These are phyloP conservation scores for Onygena corvina DNA, from an alignment of 2,329 filamentous ascomycete genomes.

Conservation along the genomic window DNA sequence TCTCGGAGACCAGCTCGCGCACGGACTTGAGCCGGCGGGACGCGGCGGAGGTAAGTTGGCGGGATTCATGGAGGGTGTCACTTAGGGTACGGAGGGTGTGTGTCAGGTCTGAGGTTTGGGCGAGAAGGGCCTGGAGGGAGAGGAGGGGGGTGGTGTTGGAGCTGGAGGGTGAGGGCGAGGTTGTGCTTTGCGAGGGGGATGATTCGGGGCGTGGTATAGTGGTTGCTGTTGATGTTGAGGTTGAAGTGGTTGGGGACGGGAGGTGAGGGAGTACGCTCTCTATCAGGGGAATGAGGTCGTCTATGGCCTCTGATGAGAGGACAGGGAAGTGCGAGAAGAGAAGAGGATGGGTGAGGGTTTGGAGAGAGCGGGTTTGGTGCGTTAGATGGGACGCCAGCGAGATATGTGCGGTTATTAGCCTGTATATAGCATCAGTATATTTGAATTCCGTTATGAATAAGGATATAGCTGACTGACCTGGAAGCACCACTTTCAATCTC, in stretches of 20 bases:
- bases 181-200: conserved; percentile 19
- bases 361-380: conserved; percentile 48
- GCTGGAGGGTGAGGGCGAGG: conserved; percentile 8
- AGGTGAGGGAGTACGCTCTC: conserved; percentile 42
- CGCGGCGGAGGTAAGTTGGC: conserved; percentile 74
- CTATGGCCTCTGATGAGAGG: conserved; percentile 42
- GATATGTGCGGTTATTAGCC: conserved; percentile 47
- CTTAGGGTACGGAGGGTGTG: conserved; percentile 74
- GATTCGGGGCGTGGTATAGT: conserved; percentile 10
- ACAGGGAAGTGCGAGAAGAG: conserved; percentile 46
- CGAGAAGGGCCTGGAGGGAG: conserved; percentile 57
- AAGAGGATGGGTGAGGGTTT: conserved; percentile 46
- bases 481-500: conserved; percentile 46
- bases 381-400: conserved; percentile 48
- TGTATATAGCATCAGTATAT: conserved; percentile 20
- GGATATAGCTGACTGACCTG: conserved; percentile 31
- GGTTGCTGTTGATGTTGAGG: neutral
- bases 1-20: conserved; percentile 73
- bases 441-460: neutral
- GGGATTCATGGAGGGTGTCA: conserved; percentile 87
- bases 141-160: conserved; percentile 41
- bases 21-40: conserved; percentile 67
- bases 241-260: conserved; percentile 26
- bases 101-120: conserved; percentile 59
- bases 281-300: conserved; percentile 46